phyloP scores from a whole-genome alignment of 2,329 filamentous ascomycete species.

The Trichophyton verrucosum region DNA sequence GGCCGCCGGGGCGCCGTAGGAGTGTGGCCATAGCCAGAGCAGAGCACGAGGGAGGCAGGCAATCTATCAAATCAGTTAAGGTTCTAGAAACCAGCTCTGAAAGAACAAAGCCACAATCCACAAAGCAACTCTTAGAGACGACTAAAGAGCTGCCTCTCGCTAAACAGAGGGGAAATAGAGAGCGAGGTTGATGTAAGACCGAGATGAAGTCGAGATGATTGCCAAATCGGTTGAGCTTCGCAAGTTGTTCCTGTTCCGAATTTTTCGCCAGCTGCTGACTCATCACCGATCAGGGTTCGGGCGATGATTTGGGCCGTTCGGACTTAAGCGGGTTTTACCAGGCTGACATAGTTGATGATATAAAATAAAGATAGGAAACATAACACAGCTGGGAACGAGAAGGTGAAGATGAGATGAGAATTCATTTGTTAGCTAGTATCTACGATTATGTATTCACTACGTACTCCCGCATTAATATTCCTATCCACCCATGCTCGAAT shows the following conservation, averaged over 20 bases:
- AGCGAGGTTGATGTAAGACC: not conserved
- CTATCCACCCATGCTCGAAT: not conserved
- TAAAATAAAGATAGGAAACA: too few relatives aligned
- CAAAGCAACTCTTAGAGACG: not conserved
- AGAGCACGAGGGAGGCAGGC: not conserved
- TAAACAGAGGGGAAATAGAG: not conserved
- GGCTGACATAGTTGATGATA: too few relatives aligned
- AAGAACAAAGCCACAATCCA: not conserved
- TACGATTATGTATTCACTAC: not conserved
- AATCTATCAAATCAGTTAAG: not conserved
- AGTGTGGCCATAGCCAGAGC: conserved; percentile 51
- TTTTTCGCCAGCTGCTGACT: conserved; percentile 4
- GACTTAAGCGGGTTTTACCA: not conserved
- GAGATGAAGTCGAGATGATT: not conserved
- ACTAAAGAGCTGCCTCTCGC: not conserved
- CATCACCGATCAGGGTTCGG: not conserved
- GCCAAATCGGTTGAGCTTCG: not conserved
- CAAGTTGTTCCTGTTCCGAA: conserved; percentile 3
- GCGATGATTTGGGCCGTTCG: not conserved
- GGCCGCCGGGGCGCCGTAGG: conserved; percentile 53
- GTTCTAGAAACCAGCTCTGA: not conserved
- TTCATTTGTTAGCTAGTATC: not conserved
- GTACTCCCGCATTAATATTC: not conserved
- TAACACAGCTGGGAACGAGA: not conserved
- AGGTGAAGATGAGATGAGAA: not conserved